Percentiles rank a stretch among this genome's conserved stretches.
Conservation (phyloP, 2,329 filamentous ascomycete genomes). For the Neurospora crassa region DNA sequence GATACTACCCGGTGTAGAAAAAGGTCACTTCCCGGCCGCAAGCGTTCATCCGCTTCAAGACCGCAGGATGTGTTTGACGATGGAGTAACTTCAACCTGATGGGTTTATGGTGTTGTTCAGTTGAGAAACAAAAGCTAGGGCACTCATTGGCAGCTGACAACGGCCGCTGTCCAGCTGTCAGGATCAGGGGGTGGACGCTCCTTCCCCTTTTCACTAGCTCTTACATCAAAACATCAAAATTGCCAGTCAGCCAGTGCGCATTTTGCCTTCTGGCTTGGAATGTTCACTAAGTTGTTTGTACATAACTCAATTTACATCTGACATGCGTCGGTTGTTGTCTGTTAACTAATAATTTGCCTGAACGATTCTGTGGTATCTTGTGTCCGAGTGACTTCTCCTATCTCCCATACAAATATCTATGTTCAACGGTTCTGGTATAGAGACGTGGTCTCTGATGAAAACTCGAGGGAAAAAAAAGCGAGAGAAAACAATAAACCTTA, state of each 20-base stretch:
- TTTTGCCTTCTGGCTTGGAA: background rate
- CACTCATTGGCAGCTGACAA: background rate
- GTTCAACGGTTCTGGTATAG: background rate
- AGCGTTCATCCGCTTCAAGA: background rate
- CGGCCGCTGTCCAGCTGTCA: background rate
- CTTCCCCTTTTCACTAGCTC: background rate
- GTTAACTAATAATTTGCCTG: background rate
- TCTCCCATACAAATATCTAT: background rate
- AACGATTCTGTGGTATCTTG: background rate
- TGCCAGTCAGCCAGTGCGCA: background rate
- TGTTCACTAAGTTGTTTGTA: background rate
- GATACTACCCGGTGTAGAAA: background rate
- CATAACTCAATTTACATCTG: no score
- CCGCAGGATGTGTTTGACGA: background rate
- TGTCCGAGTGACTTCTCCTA: background rate
- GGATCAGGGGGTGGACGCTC: background rate
- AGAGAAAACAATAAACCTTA: background rate
- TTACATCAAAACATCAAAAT: background rate
- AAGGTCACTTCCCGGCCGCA: background rate
- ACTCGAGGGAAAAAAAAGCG: background rate
- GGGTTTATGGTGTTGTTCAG: background rate
- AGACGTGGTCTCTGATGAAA: background rate
- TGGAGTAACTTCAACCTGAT: background rate
- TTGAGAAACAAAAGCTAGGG: background rate
- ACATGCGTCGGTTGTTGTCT: no score